A percentile compares a stretch with the other conserved stretches of the same genome.
These are phyloP conservation scores for Gyromitra esculenta DNA, from an alignment of 2,329 filamentous ascomycete species.

Conservation along the genomic window DNA sequence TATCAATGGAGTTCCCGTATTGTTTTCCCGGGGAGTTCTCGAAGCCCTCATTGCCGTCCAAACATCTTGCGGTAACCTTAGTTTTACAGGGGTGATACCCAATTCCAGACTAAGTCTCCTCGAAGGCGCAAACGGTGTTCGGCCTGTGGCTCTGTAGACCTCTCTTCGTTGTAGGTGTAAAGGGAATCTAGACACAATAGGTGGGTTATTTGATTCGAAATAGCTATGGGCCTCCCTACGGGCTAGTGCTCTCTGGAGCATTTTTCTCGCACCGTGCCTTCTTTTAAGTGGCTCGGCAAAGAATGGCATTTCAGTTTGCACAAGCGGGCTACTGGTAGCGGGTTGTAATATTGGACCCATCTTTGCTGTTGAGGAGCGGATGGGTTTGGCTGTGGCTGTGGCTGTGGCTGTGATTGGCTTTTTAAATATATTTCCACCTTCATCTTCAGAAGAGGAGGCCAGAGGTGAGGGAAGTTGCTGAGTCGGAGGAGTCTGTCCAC, in stretches of 20 bases:
- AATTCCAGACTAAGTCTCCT: neutral
- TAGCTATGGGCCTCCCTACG: slow-evolving; percentile 36
- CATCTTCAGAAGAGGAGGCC: slow-evolving; percentile 48
- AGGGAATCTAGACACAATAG: slow-evolving; percentile 18
- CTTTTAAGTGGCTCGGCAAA: slow-evolving; percentile 35
- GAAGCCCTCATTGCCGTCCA: slow-evolving; percentile 3
- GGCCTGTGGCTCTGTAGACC: neutral
- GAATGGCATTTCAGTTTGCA: slow-evolving; percentile 38
- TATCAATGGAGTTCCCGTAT: neutral
- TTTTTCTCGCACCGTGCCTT: neutral
- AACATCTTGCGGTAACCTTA: slow-evolving; percentile 1
- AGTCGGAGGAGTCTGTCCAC: slow-evolving; percentile 31
- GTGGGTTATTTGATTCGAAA: neutral
- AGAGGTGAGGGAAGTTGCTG: slow-evolving; percentile 48
- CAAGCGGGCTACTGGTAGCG: slow-evolving; percentile 9
- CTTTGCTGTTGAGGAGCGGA: slow-evolving; percentile 9
- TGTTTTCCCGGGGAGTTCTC: neutral
- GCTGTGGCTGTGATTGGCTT: slow-evolving; percentile 23
- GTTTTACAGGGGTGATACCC: neutral
- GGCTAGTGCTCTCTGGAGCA: slow-evolving; percentile 27
- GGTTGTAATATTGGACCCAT: slow-evolving; percentile 3
- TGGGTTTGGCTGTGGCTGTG: slow-evolving; percentile 5
- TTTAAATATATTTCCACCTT: slow-evolving; percentile 31
- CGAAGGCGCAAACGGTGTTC: slow-evolving; percentile 9
- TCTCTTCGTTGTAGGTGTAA: neutral